phyloP scores from a whole-genome alignment of 2,329 filamentous ascomycete genomes.

The Purpureocillium lavendulum region DNA sequence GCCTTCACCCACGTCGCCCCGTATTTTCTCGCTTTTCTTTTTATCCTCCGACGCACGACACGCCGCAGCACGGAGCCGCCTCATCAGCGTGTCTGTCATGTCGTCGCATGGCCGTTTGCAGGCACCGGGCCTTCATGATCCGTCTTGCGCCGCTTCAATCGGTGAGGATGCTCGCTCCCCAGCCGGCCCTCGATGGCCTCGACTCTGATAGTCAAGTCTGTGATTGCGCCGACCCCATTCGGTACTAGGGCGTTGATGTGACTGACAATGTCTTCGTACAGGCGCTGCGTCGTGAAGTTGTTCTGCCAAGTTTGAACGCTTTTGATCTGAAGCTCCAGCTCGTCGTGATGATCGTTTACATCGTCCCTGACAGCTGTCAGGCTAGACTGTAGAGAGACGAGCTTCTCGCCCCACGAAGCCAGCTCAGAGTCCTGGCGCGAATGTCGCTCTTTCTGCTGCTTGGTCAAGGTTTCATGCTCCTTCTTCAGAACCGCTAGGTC shows the following conservation, averaged over 20 bases:
- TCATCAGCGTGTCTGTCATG: too few species aligned
- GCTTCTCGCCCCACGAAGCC: neutral
- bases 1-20: too few species aligned
- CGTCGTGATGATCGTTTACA: conserved; percentile 7
- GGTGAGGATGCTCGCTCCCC: neutral
- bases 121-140: too few species aligned
- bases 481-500: conserved; percentile 1
- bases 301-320: conserved; percentile 38
- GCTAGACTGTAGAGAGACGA: conserved; percentile 1
- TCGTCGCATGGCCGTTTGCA: too few species aligned
- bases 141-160: neutral
- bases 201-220: conserved; percentile 10
- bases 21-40: too few species aligned
- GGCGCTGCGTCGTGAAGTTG: conserved; percentile 35
- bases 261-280: conserved; percentile 31
- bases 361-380: conserved; percentile 3
- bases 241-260: conserved; percentile 23
- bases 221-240: conserved; percentile 10
- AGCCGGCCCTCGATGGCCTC: conserved; percentile 10
- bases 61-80: too few species aligned
- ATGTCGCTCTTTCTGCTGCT: neutral
- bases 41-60: too few species aligned
- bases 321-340: conserved; percentile 25
- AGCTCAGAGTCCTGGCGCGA: neutral
- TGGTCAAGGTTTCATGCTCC: neutral